Base-by-base conservation (phyloP, 2,329 filamentous ascomycete genomes). In the Fusarium secorum region DNA sequence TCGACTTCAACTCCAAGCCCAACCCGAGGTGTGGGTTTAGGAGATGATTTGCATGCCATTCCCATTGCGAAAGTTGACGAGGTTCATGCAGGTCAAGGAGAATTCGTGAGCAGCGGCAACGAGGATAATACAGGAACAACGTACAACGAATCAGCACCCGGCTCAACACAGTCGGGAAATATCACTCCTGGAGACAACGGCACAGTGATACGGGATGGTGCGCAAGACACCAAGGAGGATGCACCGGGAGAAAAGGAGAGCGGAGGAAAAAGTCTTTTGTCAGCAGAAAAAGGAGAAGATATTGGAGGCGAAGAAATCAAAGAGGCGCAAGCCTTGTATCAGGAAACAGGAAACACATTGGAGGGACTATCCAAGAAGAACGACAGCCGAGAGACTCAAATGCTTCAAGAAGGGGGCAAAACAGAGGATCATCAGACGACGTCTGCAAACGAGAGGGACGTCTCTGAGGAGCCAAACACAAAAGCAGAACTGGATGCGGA, bases 1-100 rank as follows among this genome's bases (percentile, higher is more conserved):
- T 73, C 70, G 8, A 73, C 70, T 36, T 60, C 64, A 17, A 57
- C 49, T 11, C 60, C 63, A 46, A 73, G 63, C 22, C 67, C 57
- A 35, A 64, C 42, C 15, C 53, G 64, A 54, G 56, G 36, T 24
- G 41, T 28, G 28, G 61, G 56, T 26, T 38, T 57, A 14, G 36
- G 46, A 20, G 53, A 55, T n/a, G 64, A 39, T 11, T 22, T 35
- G 20, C 44, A 55, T 41, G 48, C 28, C 15, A 55, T 35, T 38
- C 28, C 36, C 38, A 36, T 35, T 18, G 24, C 39, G 30, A 59
- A 58, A 24, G 22, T 24, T 30, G 55, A 44, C n/a, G 17, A 56
- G 42, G 38, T 35, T n/a, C 35, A 46, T 9, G 24, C 24, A 36
- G 48, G 32, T 14, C 32, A 26, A 35, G 45, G 48, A 35, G 28